Evolutionary conservation across 345 rosid genomes (phyloP).

Genomic region (Erodium maritimum): DNA sequence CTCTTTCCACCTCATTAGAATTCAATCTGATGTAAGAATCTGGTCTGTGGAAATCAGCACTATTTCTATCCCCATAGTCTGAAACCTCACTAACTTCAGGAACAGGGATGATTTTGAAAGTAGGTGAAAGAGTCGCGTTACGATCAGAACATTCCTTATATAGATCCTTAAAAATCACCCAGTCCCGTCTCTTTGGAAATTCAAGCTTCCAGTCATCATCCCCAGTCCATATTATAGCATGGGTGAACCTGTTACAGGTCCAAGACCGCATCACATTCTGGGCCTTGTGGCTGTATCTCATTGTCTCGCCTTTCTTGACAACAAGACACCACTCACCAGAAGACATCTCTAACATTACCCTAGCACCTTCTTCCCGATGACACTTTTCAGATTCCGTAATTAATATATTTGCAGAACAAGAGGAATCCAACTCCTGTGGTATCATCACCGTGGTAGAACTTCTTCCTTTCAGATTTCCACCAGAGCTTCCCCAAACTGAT

Average conservation of each 20-base stretch:
- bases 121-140: conserved; percentile 27
- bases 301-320: conserved; percentile 42
- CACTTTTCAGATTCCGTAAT: conserved; percentile 51
- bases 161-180: conserved; percentile 76
- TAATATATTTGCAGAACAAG: conserved; percentile 52
- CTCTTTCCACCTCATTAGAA: conserved; percentile 72
- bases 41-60: conserved; percentile 39
- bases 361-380: conserved; percentile 58
- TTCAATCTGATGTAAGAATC: conserved; percentile 38
- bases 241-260: conserved; percentile 51
- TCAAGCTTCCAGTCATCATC: conserved; percentile 82
- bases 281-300: conserved; percentile 36
- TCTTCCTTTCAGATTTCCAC: conserved; percentile 21
- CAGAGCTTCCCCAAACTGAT: conserved; percentile 22
- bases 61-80: conserved; percentile 28
- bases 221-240: conserved; percentile 54
- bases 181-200: conserved; percentile 55
- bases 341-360: conserved; percentile 37
- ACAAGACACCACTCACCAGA: conserved; percentile 64
- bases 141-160: conserved; percentile 73
- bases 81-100: conserved; percentile 64
- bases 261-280: conserved; percentile 51
- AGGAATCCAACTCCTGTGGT: conserved; percentile 23
- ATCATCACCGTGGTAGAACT: conserved; percentile 16
- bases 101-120: conserved; percentile 57